Percentiles rank a stretch among this genome's conserved stretches.
Evolutionary conservation across 148 eudicot species (phyloP).

Genomic region (Arbutus unedo): DNA sequence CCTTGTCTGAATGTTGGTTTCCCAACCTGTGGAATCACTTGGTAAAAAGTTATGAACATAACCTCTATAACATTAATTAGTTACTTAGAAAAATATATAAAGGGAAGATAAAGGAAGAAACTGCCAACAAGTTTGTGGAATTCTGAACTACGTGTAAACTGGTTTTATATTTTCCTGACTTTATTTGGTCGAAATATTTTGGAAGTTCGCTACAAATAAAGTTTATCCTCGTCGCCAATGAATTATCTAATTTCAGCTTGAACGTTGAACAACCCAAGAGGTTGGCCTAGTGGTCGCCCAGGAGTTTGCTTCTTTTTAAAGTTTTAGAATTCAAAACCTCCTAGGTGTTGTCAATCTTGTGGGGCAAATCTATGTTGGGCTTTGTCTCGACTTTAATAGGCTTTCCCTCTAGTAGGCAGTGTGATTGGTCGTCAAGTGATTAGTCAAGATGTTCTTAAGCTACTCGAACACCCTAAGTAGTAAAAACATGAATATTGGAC

Average conservation of each 20-base stretch:
- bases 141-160: not conserved
- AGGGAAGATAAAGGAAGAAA: not conserved
- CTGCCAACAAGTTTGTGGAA: not conserved
- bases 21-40: not conserved
- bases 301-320: too few relatives aligned
- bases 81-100: not conserved
- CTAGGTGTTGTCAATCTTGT: too few relatives aligned
- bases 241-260: slow-evolving; percentile 3
- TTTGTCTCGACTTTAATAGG: too few relatives aligned
- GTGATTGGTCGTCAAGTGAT: too few relatives aligned
- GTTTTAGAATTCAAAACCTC: too few relatives aligned
- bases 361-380: too few relatives aligned
- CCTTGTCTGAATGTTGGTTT: not conserved
- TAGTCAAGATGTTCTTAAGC: too few relatives aligned
- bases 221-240: not conserved
- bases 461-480: too few relatives aligned
- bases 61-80: not conserved
- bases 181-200: not conserved
- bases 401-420: too few relatives aligned
- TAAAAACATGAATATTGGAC: not conserved
- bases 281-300: too few relatives aligned
- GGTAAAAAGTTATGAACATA: not conserved
- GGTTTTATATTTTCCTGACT: not conserved
- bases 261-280: too few relatives aligned
- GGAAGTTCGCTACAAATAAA: not conserved